Evolutionary conservation across 768 basidiomycete genomes (phyloP).

Genomic region (Trametes maxima): DNA sequence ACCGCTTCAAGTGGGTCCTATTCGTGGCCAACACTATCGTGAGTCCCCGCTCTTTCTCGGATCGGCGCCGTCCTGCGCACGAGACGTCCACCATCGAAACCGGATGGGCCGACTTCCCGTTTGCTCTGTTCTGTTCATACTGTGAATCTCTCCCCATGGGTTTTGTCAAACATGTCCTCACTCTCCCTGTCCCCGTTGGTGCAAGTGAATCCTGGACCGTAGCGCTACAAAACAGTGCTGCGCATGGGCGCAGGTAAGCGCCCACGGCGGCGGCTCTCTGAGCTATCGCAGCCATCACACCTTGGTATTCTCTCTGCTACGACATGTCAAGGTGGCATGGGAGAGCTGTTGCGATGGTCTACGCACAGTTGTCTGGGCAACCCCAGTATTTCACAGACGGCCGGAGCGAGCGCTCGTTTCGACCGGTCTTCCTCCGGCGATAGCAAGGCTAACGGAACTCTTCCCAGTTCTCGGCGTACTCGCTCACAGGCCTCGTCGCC

Average conservation of each 20-base stretch:
- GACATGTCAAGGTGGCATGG: background rate
- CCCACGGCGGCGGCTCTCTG: no score
- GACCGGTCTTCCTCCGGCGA: background rate
- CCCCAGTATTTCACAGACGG: background rate
- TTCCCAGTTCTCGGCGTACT: constrained; percentile 57
- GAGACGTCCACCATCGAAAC: no score
- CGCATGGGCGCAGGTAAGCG: no score
- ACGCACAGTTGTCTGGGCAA: background rate
- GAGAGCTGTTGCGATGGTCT: background rate
- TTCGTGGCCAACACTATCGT: constrained; percentile 66
- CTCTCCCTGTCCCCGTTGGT: no score
- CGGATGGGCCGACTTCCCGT: no score
- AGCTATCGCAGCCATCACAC: no score
- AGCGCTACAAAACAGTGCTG: no score
- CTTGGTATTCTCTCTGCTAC: no score
- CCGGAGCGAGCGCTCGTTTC: background rate
- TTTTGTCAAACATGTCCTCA: no score
- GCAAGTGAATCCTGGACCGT: no score
- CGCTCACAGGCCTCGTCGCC: constrained; percentile 61
- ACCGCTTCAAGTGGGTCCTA: constrained; percentile 81
- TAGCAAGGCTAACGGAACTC: background rate
- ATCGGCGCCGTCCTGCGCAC: background rate
- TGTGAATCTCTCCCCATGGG: no score
- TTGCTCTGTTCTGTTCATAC: no score
- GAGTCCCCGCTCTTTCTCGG: constrained; percentile 29